Conservation (phyloP, 2,329 filamentous ascomycete genomes). For the Blastomyces emzantsi region DNA sequence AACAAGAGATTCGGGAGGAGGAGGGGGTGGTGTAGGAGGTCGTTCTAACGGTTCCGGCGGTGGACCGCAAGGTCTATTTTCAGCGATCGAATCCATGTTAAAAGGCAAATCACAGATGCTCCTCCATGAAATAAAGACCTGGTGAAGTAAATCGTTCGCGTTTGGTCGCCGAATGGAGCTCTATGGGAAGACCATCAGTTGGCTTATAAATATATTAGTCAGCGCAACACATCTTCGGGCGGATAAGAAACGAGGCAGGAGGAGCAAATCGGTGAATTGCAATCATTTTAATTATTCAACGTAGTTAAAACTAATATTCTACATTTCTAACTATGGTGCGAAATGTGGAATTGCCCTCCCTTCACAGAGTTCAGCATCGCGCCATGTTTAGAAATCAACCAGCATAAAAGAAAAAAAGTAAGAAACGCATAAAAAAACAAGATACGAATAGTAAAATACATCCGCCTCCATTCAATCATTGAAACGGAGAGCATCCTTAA, state of each 20-base stretch:
- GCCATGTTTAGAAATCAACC: not conserved
- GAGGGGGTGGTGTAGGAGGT: slow-evolving; percentile 34
- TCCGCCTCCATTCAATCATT: slow-evolving; percentile 1
- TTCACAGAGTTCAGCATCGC: not conserved
- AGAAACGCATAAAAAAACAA: not conserved
- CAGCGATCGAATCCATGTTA: slow-evolving; percentile 29
- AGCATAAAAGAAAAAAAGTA: not conserved
- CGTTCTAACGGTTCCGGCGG: slow-evolving; percentile 31
- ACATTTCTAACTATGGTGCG: not conserved
- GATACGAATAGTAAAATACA: slow-evolving; percentile 2
- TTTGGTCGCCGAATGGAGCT: not conserved
- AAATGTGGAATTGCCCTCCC: not conserved
- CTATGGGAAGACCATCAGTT: not conserved
- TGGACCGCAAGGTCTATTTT: slow-evolving; percentile 28
- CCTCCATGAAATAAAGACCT: not conserved
- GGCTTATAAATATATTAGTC: not conserved
- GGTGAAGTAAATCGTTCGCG: not conserved
- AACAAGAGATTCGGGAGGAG: slow-evolving; percentile 29
- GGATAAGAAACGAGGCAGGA: not conserved
- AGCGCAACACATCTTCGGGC: not conserved
- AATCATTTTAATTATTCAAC: not conserved
- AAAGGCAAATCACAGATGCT: not conserved
- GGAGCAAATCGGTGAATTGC: not conserved
- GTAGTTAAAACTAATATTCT: not conserved
- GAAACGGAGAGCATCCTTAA: not conserved